Base-by-base conservation (phyloP, 129 eudicot species). In the Arctium minus region DNA sequence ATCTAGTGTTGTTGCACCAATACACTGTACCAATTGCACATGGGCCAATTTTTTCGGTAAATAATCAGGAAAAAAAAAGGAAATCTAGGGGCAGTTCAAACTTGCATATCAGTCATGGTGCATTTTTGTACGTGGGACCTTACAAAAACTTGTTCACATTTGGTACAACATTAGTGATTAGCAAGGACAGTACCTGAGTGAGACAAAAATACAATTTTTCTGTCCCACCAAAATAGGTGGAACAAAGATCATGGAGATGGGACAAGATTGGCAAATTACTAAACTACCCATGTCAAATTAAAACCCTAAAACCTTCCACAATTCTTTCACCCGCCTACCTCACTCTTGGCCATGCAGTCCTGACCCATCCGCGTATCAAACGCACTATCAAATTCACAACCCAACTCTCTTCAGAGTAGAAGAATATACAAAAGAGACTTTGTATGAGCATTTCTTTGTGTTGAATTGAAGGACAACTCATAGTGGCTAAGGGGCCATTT, bases 1-100 rank as follows among this genome's bases (percentile, higher is more conserved):
- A 79, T 94, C 98, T 15, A 94, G 97, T 53, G 98, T 94, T 13
- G 98, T 94, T 73, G 98, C 98, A 70, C 98, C 98, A 86, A 94
- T 92, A 82, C 98, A 94, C 98, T 94, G 90, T 48, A 67, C 70
- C 69, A 53, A n/a, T 67, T 3, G 10, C 37, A 38, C 27, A 31
- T 3, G 37, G 56, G 27, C 31, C 1, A 31, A 9, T 1, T 36
- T 67, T 29, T 18, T 2, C 36, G 0, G 70, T 65, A 65, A 65
- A 22, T 65, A 65, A 65, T 33, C 70, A 22, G 5, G 18, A 27
- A 17, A 4, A 56, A 17, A 9, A 9, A 9, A 9, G 13, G 53
- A 9, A 17, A 56, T 56, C 27, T 27, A 56, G 6, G 1, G 1
- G 11, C 27, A 4, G 27, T 56, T 15, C 8, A 56, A 17, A 56